These are phyloP conservation scores for Phallus indusiatus DNA, from an alignment of 768 basidiomycete species.

Conservation along the genomic window DNA sequence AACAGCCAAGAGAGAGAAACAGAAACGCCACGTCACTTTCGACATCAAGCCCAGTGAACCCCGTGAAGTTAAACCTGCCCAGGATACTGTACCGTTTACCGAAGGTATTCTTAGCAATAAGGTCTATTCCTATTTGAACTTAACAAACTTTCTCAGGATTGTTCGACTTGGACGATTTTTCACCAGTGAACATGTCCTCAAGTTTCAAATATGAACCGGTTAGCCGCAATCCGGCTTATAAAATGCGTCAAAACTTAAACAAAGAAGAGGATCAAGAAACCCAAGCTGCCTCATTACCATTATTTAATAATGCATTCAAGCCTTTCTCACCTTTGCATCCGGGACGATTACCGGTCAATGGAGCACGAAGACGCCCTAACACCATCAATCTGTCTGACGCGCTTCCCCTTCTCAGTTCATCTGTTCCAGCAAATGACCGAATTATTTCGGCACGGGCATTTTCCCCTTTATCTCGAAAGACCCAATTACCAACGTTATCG, in stretches of 20 bases:
- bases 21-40: constrained; percentile 64
- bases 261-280: background rate
- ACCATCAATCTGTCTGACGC: background rate
- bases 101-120: constrained; percentile 35
- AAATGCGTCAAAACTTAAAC: background rate
- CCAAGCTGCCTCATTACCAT: background rate
- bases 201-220: background rate
- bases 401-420: constrained; percentile 5
- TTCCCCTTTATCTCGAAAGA: background rate
- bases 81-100: constrained; percentile 22
- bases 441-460: background rate
- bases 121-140: constrained; percentile 7
- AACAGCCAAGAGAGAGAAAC: background rate
- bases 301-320: background rate
- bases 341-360: background rate
- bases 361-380: background rate
- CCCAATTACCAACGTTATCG: background rate
- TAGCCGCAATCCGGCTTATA: constrained; percentile 2
- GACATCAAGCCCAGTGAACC: constrained; percentile 49
- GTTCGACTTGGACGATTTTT: constrained; percentile 54
- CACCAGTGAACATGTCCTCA: background rate
- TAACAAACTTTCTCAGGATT: constrained; percentile 40
- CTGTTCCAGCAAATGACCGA: constrained; percentile 3
- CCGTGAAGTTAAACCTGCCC: constrained; percentile 29
- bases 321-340: background rate